phyloP scores from a whole-genome alignment of 176 grass and related monocot genomes.

The Areca catechu region DNA sequence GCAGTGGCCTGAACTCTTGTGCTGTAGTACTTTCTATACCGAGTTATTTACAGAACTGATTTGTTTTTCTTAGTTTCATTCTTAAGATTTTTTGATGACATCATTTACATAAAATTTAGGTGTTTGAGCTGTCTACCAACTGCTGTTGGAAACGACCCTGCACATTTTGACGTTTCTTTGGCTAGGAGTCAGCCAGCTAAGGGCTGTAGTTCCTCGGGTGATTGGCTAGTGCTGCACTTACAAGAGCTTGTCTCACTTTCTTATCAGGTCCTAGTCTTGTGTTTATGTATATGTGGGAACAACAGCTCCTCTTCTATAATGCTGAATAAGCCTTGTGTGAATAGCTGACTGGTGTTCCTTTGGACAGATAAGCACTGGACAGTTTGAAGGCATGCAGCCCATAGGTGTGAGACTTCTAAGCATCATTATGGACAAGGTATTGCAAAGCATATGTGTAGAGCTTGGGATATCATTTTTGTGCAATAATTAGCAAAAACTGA shows the following conservation, averaged over 20 bases:
- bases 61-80: too few species aligned
- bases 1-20: too few species aligned
- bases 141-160: conserved; percentile 83
- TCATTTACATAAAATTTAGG: conserved; percentile 34
- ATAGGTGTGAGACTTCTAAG: conserved; percentile 77
- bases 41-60: too few species aligned
- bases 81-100: neutral
- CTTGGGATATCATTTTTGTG: too few species aligned
- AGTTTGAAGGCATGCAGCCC: conserved; percentile 95
- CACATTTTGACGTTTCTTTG: conserved; percentile 85
- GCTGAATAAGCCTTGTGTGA: neutral
- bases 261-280: conserved; percentile 62
- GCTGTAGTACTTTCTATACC: too few species aligned
- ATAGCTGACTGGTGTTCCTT: conserved; percentile 23
- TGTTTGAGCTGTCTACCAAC: conserved; percentile 82
- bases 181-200: conserved; percentile 45
- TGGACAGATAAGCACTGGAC: conserved; percentile 83
- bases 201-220: conserved; percentile 29
- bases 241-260: conserved; percentile 91
- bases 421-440: conserved; percentile 96
- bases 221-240: conserved; percentile 93
- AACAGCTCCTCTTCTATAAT: neutral
- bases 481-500: too few species aligned
- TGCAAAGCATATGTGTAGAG: neutral
- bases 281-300: conserved; percentile 2